Evolutionary conservation across 176 grass and related monocot species (phyloP), one percentile per base, ranked within the genome.

Genomic region (Ampelocalamus luodianensis): DNA sequence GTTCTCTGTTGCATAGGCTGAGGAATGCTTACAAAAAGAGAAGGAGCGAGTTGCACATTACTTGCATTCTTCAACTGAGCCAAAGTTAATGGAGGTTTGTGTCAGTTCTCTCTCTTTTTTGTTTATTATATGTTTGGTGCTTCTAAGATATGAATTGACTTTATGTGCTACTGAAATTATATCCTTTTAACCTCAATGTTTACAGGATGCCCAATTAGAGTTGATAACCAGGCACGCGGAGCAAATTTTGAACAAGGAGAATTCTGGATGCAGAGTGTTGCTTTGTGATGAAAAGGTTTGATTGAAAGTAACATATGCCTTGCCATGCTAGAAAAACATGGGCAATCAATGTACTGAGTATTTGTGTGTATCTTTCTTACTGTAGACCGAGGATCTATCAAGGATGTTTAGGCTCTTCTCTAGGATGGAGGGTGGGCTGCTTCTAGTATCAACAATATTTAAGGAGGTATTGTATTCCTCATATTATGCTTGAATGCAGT

Each of bases 331-430:
- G 20, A 8, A 56, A 45, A 44, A 34, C 68, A 60, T 38, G 10
- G 7, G 50, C 10, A 76, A 24, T 36, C 23, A 20, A 10, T 82
- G 40, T 62, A 42, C 6, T 55, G 11, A 68, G 14, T 50, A 32
- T 50, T 51, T 49, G 14, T 63, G 15, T 37, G 2, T 11, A 61
- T 22, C 40, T 62, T 61, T 71, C 40, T 48, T 59, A n/a, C 73
- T 81, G 42, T 68, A 94, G 94, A 85, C 83, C 0, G 88, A 90
- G 20, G 94, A 94, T 53, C 81, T 97, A 16, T 90, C 92, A 48
- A 92, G 94, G 72, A 92, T 97, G 90, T 94, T 88, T 55, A 90
- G 90, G n/a, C 92, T 97, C 43, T 97, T 97, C 66, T 88, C 85
- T 27, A 94, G 67, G 80, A 80, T 90, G 67, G 91, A 70, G 29